Percentiles rank a stretch among this genome's conserved stretches.
Conservation (phyloP, 1,284 basidiomycete genomes). For the Tylopilus sp. region DNA sequence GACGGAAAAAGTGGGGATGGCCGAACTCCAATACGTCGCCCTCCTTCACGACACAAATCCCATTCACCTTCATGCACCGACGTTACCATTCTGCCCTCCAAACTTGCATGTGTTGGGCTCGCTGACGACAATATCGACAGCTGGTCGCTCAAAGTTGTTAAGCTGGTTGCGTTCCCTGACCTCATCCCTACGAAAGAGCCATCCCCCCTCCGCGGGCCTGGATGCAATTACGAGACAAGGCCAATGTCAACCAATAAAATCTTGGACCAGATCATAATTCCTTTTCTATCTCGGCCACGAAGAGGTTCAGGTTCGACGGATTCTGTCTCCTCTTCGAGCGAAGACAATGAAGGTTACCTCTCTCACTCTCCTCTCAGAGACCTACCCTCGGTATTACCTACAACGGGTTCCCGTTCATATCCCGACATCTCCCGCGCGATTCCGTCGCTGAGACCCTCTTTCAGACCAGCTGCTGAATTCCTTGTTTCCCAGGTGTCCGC, state of each 20-base stretch:
- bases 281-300: conserved; percentile 23
- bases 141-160: conserved; percentile 70
- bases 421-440: conserved; percentile 37
- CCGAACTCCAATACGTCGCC: conserved; percentile 9
- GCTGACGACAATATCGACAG: conserved; percentile 60
- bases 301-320: conserved; percentile 24
- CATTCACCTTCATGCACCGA: conserved; percentile 45
- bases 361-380: conserved; percentile 48
- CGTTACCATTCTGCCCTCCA: conserved; percentile 48
- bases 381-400: conserved; percentile 33
- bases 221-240: background rate
- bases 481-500: conserved; percentile 27
- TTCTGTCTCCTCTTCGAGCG: conserved; percentile 30
- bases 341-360: conserved; percentile 52
- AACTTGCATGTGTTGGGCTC: conserved; percentile 55
- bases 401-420: conserved; percentile 39
- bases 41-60: conserved; percentile 35
- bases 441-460: conserved; percentile 25
- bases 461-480: conserved; percentile 37
- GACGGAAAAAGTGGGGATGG: conserved; percentile 7
- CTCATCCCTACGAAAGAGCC: conserved; percentile 43
- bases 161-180: conserved; percentile 68
- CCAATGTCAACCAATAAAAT: conserved; percentile 11
- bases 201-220: conserved; percentile 5
- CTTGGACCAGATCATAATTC: conserved; percentile 14